Evolutionary conservation across 1,139 yeast species (phyloP).

Genomic region (Suhomyces terraborum): DNA sequence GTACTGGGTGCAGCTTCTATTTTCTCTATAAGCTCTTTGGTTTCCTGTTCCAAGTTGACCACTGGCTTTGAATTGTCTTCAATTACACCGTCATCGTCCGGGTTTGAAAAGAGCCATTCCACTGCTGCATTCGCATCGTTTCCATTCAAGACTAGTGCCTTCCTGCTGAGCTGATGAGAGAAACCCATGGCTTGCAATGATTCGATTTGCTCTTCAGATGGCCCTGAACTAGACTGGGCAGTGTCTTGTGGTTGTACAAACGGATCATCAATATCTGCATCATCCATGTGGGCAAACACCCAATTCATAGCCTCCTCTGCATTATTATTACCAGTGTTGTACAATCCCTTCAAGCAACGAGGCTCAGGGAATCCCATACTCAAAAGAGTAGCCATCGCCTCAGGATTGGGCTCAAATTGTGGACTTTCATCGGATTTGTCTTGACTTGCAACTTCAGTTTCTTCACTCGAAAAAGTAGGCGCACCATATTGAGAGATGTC

Average conservation of each 20-base stretch:
- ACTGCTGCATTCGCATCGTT: constrained; percentile 75
- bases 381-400: constrained; percentile 54
- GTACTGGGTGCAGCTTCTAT: constrained; percentile 12
- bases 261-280: constrained; percentile 71
- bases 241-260: constrained; percentile 25
- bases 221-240: constrained; percentile 12
- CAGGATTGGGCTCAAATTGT: constrained; percentile 55
- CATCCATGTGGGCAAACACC: constrained; percentile 88
- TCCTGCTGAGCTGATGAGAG: constrained; percentile 56
- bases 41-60: constrained; percentile 27
- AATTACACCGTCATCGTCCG: constrained; percentile 62
- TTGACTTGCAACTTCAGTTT: constrained; percentile 28
- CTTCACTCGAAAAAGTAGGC: constrained; percentile 40
- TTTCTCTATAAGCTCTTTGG: constrained; percentile 19
- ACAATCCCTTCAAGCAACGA: constrained; percentile 68
- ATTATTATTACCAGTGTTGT: constrained; percentile 64
- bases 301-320: constrained; percentile 89
- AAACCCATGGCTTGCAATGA: constrained; percentile 80
- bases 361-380: constrained; percentile 88
- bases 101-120: constrained; percentile 84
- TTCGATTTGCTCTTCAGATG: constrained; percentile 46
- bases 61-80: constrained; percentile 14
- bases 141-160: constrained; percentile 62
- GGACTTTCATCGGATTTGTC: constrained; percentile 14
- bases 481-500: constrained; percentile 35